Conservation (phyloP, 2,329 filamentous ascomycete genomes). For the Claviceps sp. region DNA sequence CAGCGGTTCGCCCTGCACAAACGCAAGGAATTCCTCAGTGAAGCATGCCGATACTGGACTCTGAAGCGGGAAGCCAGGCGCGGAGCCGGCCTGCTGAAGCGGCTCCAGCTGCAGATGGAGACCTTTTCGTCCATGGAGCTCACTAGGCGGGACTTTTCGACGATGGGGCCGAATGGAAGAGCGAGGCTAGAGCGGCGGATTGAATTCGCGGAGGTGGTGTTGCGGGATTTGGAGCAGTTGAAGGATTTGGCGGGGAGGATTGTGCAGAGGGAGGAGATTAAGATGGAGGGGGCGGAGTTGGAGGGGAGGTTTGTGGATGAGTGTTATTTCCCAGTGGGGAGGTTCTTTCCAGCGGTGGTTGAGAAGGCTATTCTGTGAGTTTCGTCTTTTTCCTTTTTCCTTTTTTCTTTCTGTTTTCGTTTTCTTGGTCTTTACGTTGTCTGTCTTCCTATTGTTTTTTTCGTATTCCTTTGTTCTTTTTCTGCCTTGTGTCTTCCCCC, state of each 20-base stretch:
- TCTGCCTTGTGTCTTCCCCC: no score
- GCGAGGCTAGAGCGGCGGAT: constrained; percentile 68
- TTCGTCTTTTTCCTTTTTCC: background rate
- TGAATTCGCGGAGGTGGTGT: constrained; percentile 67
- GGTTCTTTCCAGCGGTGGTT: constrained; percentile 62
- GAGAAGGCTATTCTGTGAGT: constrained; percentile 70
- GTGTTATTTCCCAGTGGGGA: constrained; percentile 81
- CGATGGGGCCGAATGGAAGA: constrained; percentile 77
- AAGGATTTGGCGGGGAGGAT: constrained; percentile 56
- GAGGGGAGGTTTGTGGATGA: constrained; percentile 72
- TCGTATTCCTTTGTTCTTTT: background rate
- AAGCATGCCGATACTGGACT: constrained; percentile 96
- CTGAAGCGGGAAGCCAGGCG: constrained; percentile 86
- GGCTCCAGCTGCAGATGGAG: constrained; percentile 87
- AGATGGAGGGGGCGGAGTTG: constrained; percentile 62
- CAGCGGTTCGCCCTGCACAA: constrained; percentile 69
- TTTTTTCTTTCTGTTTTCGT: background rate
- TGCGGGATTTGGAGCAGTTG: constrained; percentile 66
- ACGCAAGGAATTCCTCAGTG: constrained; percentile 82
- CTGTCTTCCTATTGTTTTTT: constrained; percentile 1
- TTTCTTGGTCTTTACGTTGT: background rate
- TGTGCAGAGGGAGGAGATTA: constrained; percentile 62
- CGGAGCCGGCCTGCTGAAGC: constrained; percentile 82
- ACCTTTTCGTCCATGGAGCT: constrained; percentile 97
- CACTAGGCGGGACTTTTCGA: constrained; percentile 86